A percentile compares a stretch with the other conserved stretches of the same genome.
Evolutionary conservation across 148 eudicot genomes (phyloP).

Genomic region (Nyssa sinensis): DNA sequence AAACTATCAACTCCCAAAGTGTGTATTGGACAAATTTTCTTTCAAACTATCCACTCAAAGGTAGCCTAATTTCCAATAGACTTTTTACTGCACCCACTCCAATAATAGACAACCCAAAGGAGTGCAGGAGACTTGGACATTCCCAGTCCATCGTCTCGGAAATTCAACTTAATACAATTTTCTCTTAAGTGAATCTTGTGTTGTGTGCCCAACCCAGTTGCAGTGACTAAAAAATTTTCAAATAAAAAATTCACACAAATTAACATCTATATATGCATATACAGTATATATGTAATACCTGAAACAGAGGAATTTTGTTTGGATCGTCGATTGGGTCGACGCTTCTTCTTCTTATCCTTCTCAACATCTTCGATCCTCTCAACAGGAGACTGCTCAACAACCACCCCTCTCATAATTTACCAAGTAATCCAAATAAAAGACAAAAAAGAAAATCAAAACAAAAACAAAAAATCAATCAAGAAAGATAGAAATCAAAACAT

Average conservation of each 20-base stretch:
- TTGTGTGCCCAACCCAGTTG: not conserved
- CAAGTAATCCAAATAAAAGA: not conserved
- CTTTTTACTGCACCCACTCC: too few species aligned
- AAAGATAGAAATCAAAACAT: not conserved
- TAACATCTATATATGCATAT: not conserved
- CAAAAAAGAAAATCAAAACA: slow-evolving; percentile 8
- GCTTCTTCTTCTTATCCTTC: slow-evolving; percentile 63
- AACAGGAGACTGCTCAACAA: slow-evolving; percentile 32
- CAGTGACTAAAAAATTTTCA: not conserved
- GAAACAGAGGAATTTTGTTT: slow-evolving; percentile 47
- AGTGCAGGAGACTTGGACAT: not conserved
- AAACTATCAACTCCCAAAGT: too few species aligned
- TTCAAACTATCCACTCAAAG: too few species aligned
- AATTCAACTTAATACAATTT: too few species aligned
- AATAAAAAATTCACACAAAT: not conserved
- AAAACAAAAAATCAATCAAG: not conserved
- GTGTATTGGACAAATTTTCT: too few species aligned
- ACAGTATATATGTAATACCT: slow-evolving; percentile 32
- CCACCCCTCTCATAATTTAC: slow-evolving; percentile 33
- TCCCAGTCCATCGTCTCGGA: not conserved
- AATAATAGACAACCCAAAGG: not conserved
- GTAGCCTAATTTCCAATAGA: not conserved
- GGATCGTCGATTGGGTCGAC: slow-evolving; percentile 56
- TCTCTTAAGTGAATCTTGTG: too few species aligned
- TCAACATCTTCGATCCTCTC: slow-evolving; percentile 28